A percentile compares a stretch with the other conserved stretches of the same genome.
Conservation (phyloP, 306 rosid genomes). For the Carpinus fangiana region DNA sequence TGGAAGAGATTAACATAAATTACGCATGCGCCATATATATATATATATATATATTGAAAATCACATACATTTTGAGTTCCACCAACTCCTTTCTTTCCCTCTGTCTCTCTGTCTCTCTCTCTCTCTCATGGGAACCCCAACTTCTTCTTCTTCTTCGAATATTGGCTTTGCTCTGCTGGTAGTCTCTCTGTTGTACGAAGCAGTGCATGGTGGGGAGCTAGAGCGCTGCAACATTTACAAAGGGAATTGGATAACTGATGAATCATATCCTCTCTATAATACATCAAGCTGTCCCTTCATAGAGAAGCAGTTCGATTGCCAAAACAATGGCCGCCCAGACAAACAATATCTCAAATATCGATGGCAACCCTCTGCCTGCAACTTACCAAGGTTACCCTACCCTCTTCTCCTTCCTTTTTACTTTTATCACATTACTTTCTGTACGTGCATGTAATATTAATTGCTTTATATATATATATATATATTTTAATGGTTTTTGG, state of each 20-base stretch:
- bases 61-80: constrained; percentile 3
- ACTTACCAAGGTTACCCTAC: constrained; percentile 48
- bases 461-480: too few relatives aligned
- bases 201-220: constrained; percentile 15
- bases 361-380: constrained; percentile 74
- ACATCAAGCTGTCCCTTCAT: constrained; percentile 53
- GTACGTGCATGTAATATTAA: too few relatives aligned
- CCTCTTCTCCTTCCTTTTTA: background rate
- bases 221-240: constrained; percentile 46
- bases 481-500: too few relatives aligned
- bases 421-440: too few relatives aligned
- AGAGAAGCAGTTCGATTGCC: constrained; percentile 61
- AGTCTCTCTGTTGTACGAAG: constrained; percentile 18
- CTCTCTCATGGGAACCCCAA: constrained; percentile 30
- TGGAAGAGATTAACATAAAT: too few relatives aligned
- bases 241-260: constrained; percentile 66
- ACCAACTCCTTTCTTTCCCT: constrained; percentile 4
- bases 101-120: background rate
- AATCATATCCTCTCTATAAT: constrained; percentile 59
- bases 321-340: constrained; percentile 65
- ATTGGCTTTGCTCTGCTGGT: constrained; percentile 5
- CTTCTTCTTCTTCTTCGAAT: background rate
- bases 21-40: too few relatives aligned
- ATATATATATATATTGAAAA: background rate
- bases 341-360: constrained; percentile 56